Evolutionary conservation across 768 basidiomycete species (phyloP).

Genomic region (Myochromella boudieri): DNA sequence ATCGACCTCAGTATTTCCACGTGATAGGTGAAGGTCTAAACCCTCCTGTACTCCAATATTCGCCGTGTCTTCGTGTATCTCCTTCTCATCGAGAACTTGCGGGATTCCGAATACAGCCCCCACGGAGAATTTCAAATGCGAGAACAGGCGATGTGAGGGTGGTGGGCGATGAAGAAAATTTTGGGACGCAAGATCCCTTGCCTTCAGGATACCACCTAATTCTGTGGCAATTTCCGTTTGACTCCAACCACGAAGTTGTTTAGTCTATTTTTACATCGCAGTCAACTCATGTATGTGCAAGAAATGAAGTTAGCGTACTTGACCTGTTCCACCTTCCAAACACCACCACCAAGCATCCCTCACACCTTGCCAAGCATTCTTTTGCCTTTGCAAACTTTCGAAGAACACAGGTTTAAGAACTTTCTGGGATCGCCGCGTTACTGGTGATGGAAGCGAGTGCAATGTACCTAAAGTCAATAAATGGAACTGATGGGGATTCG

Average conservation of each 20-base stretch:
- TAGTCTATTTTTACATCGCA: slow-evolving; percentile 15
- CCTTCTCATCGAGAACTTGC: slow-evolving; percentile 33
- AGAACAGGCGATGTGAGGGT: slow-evolving; percentile 49
- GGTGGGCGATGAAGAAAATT: slow-evolving; percentile 21
- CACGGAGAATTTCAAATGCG: slow-evolving; percentile 45
- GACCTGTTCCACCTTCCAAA: slow-evolving; percentile 25
- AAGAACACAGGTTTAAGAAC: slow-evolving; percentile 89
- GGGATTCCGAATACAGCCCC: slow-evolving; percentile 31
- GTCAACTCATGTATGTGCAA: slow-evolving; percentile 12
- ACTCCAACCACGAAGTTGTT: slow-evolving; percentile 47
- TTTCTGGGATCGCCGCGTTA: slow-evolving; percentile 76
- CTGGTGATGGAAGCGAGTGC: slow-evolving; percentile 87
- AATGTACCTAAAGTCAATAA: slow-evolving; percentile 78
- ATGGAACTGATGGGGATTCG: slow-evolving; percentile 87
- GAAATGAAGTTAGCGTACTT: slow-evolving; percentile 2
- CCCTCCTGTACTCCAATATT: slow-evolving; percentile 19
- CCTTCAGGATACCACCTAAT: slow-evolving; percentile 59
- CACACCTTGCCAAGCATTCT: slow-evolving; percentile 61
- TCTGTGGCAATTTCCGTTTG: slow-evolving; percentile 51
- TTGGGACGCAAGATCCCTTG: slow-evolving; percentile 30
- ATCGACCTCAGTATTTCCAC: slow-evolving; percentile 26
- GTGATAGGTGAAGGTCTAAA: slow-evolving; percentile 28
- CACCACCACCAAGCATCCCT: slow-evolving; percentile 62
- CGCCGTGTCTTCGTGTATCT: slow-evolving; percentile 22
- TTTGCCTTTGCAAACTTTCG: slow-evolving; percentile 53